Conservation (phyloP, 129 eudicot species). For the Heracleum sosnowskyi region DNA sequence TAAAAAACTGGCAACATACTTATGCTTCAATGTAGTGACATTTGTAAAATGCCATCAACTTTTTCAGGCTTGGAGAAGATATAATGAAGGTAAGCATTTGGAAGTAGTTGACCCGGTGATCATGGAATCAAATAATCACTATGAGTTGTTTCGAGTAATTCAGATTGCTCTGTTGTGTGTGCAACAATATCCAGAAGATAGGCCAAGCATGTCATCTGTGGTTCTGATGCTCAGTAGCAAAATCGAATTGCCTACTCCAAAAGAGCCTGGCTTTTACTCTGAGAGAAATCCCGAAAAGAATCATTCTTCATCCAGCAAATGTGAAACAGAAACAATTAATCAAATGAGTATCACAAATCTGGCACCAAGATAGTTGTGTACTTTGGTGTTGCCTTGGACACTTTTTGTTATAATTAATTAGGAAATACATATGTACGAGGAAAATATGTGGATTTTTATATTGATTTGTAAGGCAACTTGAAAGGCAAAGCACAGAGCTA, state of each 20-base stretch:
- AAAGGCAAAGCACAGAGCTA: too few relatives aligned
- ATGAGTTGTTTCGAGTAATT: too few relatives aligned
- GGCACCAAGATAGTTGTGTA: not conserved
- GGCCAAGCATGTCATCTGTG: too few relatives aligned
- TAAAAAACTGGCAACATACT: not conserved
- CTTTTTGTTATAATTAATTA: not conserved
- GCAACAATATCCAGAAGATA: too few relatives aligned
- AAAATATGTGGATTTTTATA: too few relatives aligned
- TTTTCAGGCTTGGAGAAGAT: too few relatives aligned
- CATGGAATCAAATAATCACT: too few relatives aligned
- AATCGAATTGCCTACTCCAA: not conserved
- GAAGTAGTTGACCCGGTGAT: too few relatives aligned
- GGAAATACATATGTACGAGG: not conserved
- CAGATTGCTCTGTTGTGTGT: too few relatives aligned
- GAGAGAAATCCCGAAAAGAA: not conserved
- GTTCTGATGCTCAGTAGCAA: slow-evolving; percentile 1
- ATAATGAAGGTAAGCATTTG: too few relatives aligned
- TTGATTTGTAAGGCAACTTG: too few relatives aligned
- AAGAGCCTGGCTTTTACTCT: slow-evolving; percentile 5
- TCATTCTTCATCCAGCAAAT: not conserved
- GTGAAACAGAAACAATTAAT: not conserved
- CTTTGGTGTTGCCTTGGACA: not conserved
- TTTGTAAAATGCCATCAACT: too few relatives aligned
- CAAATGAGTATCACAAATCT: not conserved
- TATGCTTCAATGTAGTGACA: not conserved